These are phyloP conservation scores for Penicillium nucicola DNA, from an alignment of 495 filamentous ascomycete genomes.

Conservation along the genomic window DNA sequence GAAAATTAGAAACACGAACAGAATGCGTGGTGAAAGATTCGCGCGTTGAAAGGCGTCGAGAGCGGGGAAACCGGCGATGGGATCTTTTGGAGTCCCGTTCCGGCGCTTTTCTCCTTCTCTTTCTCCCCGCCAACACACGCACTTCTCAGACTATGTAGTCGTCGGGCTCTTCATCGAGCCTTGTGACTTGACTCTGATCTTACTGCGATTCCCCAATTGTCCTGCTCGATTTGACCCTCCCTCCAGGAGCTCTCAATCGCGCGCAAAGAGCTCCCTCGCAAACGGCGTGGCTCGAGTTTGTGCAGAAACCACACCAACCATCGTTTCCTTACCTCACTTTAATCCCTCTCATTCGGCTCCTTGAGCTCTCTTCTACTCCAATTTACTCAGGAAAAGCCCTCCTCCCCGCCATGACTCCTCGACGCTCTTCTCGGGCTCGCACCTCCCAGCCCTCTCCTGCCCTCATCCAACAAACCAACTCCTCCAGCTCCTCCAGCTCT, in stretches of 20 bases:
- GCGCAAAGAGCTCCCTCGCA: conserved; percentile 28
- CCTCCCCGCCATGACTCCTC: conserved; percentile 57
- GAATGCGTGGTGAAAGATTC: conserved; percentile 13
- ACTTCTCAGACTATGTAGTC: conserved; percentile 46
- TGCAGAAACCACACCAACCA: conserved; percentile 3
- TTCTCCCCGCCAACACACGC: conserved; percentile 31
- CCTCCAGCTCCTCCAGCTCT: conserved; percentile 73
- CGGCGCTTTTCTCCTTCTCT: conserved; percentile 34
- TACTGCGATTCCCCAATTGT: conserved; percentile 30
- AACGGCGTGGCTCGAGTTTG: conserved; percentile 14
- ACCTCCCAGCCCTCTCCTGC: conserved; percentile 68
- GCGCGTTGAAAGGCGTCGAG: conserved; percentile 25
- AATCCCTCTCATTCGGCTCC: conserved; percentile 1
- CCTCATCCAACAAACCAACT: conserved; percentile 65
- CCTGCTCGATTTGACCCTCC: conserved; percentile 13
- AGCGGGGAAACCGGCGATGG: conserved; percentile 33
- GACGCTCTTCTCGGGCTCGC: conserved; percentile 90
- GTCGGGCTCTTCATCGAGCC: conserved; percentile 38
- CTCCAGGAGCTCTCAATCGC: conserved; percentile 25
- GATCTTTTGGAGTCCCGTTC: conserved; percentile 36
- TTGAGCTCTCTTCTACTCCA: conserved; percentile 9
- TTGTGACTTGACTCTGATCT: conserved; percentile 24
- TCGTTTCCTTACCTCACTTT: not conserved
- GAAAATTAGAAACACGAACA: conserved; percentile 6
- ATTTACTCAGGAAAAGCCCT: conserved; percentile 1